phyloP scores from a whole-genome alignment of 176 grass and related monocot genomes.

The barley (Hordeum vulgare) region DNA sequence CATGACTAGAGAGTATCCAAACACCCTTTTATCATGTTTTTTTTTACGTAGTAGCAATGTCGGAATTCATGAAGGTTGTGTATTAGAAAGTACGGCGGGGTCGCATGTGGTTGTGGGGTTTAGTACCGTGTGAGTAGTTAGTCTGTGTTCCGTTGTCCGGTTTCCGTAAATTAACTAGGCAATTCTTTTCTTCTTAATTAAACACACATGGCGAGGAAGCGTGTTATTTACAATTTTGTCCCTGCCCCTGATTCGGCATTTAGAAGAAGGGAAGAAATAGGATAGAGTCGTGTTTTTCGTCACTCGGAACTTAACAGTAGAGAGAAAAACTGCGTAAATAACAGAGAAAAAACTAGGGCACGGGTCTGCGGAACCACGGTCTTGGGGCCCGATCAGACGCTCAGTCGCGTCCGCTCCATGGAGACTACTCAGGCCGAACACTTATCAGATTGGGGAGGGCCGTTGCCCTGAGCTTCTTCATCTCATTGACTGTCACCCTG shows the following conservation, averaged over 20 bases:
- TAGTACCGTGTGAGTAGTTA: no score
- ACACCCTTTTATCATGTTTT: no score
- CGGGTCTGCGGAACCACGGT: not conserved
- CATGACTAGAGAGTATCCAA: no score
- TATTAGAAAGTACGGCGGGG: no score
- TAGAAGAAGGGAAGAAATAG: not conserved
- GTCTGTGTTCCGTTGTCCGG: no score
- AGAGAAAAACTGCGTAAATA: not conserved
- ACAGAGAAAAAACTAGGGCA: not conserved
- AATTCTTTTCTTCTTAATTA: no score
- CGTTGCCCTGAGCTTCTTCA: constrained; percentile 67
- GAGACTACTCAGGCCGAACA: constrained; percentile 55
- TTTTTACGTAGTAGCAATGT: no score
- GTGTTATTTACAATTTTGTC: constrained; percentile 23
- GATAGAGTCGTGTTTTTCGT: not conserved
- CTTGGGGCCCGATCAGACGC: not conserved
- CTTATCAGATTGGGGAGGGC: constrained; percentile 75
- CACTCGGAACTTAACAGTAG: not conserved
- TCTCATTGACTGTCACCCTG: constrained; percentile 74
- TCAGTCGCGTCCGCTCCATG: not conserved
- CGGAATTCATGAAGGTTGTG: no score
- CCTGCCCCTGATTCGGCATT: constrained; percentile 5
- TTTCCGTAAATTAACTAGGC: no score
- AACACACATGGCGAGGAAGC: constrained; percentile 37
- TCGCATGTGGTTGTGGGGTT: no score